Conservation (phyloP, 176 grass and related monocot genomes). For the Pontederia crassipes region DNA sequence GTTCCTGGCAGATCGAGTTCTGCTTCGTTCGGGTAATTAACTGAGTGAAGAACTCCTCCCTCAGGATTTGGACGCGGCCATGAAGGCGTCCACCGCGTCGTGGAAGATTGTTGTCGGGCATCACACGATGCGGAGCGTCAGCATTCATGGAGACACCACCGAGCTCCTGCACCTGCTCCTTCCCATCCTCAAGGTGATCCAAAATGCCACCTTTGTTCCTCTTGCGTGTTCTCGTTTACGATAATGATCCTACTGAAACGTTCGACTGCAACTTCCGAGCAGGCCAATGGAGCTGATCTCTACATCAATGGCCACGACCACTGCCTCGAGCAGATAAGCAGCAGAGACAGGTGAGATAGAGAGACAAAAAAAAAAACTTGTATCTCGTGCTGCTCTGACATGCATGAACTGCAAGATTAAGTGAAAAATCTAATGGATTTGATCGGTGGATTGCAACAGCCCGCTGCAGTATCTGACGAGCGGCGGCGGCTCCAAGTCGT, state of each 20-base stretch:
- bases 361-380: not conserved
- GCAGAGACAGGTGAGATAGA: slow-evolving; percentile 46
- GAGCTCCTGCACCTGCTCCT: slow-evolving; percentile 48
- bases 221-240: no score
- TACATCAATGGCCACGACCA: slow-evolving; percentile 77
- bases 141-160: slow-evolving; percentile 43
- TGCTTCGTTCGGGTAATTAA: not conserved
- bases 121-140: slow-evolving; percentile 53
- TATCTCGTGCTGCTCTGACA: no score
- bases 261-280: not conserved
- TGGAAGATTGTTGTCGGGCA: slow-evolving; percentile 82
- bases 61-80: slow-evolving; percentile 33
- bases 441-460: slow-evolving; percentile 11
- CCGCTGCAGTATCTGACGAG: slow-evolving; percentile 54
- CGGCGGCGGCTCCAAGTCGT: slow-evolving; percentile 82
- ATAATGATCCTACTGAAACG: no score
- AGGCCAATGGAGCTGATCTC: slow-evolving; percentile 45
- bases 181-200: slow-evolving; percentile 43
- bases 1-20: not conserved
- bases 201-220: no score
- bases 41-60: not conserved
- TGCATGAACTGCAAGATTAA: not conserved
- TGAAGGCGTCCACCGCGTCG: slow-evolving; percentile 34
- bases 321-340: slow-evolving; percentile 71
- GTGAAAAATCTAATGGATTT: not conserved